Conservation (phyloP, 2,329 filamentous ascomycete species). For the Periconia sp. region DNA sequence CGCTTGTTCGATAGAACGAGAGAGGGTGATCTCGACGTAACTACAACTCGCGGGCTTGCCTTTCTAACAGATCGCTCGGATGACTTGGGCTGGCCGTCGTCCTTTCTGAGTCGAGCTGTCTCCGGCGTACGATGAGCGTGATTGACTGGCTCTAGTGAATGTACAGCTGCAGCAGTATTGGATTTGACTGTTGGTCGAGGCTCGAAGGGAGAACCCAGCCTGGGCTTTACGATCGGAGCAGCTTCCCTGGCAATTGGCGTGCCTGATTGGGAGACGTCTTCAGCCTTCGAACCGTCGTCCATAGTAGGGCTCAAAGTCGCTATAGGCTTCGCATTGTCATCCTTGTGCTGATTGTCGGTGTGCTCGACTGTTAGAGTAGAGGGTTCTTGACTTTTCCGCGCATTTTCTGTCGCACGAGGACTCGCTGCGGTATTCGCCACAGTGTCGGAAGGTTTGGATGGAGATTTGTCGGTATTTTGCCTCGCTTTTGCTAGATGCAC, state of each 20-base stretch:
- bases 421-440: background rate
- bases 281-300: background rate
- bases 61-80: background rate
- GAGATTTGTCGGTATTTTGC: background rate
- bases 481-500: slow-evolving; percentile 30
- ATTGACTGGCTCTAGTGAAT: background rate
- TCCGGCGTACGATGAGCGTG: background rate
- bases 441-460: background rate
- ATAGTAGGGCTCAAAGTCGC: background rate
- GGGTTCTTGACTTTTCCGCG: background rate
- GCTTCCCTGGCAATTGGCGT: background rate
- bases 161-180: background rate
- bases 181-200: background rate
- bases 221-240: background rate
- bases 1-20: background rate
- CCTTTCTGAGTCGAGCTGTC: background rate
- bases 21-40: background rate
- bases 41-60: background rate
- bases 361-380: background rate
- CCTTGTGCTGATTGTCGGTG: background rate
- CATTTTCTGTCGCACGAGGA: background rate
- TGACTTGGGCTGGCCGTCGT: background rate
- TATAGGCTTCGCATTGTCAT: background rate
- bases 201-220: slow-evolving; percentile 1
- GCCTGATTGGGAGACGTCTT: background rate